Evolutionary conservation across 257 asterid genomes (phyloP), one percentile per base, ranked within the genome.

Genomic region (Plantago ovata): DNA sequence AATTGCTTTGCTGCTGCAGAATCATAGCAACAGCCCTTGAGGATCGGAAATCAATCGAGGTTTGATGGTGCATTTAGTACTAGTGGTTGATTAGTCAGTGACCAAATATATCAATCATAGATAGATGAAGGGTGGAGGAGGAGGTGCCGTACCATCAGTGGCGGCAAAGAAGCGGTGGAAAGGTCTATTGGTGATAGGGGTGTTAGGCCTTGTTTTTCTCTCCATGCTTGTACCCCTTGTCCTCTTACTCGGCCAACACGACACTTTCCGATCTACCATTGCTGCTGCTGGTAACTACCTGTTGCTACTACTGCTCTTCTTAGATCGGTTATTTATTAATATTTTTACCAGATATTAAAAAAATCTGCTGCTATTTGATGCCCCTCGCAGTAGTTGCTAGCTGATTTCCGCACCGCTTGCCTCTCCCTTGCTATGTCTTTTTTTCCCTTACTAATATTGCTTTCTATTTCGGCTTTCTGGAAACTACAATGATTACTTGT

Each of bases 171-270:
- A 85, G 66, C 73, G 95, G 70, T 88, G 98, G 95, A 88, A 76
- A 76, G 80, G 93, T 58, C 76, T 84, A 0, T 40, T 57, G 60
- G 84, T 81, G 62, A 71, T 85, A 40, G 87, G 86, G 61, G 97
- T 92, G 41, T 71, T 88, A 28, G 88, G 84, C 57, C 84, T 92
- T 51, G 98, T 86, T 13, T 72, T 85, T 11, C 85, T 88, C n/a
- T 92, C 98, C 56, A 84, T 92, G 96, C 94, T 92, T 56, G 97
- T 88, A 7, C 96, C 96, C 14, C 84, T 92, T 15, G 77, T 84
- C 68, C 85, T 92, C 72, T 70, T 88, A 72, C 86, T 92, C 56
- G 94, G 98, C 56, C 85, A 85, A 65, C 95, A 86, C 75, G 77
- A 86, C 75, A 79, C 47, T 65, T 76, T 87, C 74, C 94, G 81